phyloP scores from a whole-genome alignment of 768 basidiomycete species.

The Gymnopilus dilepis region DNA sequence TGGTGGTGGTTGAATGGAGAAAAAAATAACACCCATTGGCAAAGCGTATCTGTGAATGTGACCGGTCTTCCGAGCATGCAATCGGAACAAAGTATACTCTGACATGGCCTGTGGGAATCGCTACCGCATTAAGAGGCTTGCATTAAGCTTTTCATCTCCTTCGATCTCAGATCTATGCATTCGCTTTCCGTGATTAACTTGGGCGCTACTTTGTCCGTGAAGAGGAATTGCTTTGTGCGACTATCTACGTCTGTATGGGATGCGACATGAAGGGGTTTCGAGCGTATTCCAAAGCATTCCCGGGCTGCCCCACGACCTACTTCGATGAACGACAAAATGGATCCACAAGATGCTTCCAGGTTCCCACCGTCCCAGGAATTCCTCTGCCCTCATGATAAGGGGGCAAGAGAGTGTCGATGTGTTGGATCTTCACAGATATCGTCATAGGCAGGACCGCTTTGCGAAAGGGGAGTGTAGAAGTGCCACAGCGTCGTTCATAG shows the following conservation, averaged over 20 bases:
- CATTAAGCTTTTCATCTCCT: slow-evolving; percentile 1
- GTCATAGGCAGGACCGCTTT: neutral
- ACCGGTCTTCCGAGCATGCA: slow-evolving; percentile 3
- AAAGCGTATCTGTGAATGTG: slow-evolving; percentile 3
- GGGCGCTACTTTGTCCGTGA: neutral
- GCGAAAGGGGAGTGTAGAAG: too few species aligned
- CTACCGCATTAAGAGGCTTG: neutral
- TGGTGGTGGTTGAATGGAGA: slow-evolving; percentile 16
- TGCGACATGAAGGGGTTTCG: neutral
- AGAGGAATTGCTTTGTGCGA: neutral
- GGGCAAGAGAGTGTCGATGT: neutral
- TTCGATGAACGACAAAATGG: neutral
- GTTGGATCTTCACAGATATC: too few species aligned
- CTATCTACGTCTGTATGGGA: too few species aligned
- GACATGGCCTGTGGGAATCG: neutral
- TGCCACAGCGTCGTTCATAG: too few species aligned
- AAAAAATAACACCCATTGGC: slow-evolving; percentile 1
- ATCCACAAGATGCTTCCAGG: neutral
- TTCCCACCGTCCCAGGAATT: neutral
- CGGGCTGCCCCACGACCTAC: neutral
- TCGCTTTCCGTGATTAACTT: neutral
- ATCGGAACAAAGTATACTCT: slow-evolving; percentile 2
- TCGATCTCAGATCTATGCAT: slow-evolving; percentile 1
- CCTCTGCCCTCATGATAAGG: neutral
- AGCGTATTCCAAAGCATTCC: neutral